These are phyloP conservation scores for Eragrostis nindensis DNA, from an alignment of 176 grass and related monocot genomes.

Conservation along the genomic window DNA sequence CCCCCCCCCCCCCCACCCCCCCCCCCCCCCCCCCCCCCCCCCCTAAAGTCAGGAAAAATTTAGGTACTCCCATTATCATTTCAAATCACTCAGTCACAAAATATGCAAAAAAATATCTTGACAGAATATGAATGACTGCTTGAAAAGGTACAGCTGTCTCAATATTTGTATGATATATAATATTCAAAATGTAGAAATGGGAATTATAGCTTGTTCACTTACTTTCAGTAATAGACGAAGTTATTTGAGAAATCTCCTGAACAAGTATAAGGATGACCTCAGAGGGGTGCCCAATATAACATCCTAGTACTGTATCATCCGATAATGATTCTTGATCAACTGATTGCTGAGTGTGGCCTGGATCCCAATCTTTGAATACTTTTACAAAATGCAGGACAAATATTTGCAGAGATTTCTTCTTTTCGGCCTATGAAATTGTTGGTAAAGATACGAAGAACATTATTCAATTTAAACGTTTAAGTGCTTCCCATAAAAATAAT, in stretches of 20 bases:
- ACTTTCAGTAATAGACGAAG: conserved; percentile 78
- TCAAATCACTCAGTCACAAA: conserved; percentile 23
- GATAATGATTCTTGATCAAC: conserved; percentile 48
- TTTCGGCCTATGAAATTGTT: conserved; percentile 75
- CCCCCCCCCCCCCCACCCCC: no score
- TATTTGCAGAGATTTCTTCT: conserved; percentile 83
- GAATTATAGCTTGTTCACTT: conserved; percentile 53
- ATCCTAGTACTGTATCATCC: conserved; percentile 78
- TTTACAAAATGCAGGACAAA: conserved; percentile 92
- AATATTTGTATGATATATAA: conserved; percentile 24
- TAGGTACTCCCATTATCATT: neutral
- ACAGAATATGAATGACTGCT: conserved; percentile 27
- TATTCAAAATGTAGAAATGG: conserved; percentile 17
- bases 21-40: no score
- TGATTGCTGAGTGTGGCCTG: conserved; percentile 55
- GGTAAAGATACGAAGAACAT: conserved; percentile 35
- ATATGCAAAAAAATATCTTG: conserved; percentile 15
- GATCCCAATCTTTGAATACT: conserved; percentile 88
- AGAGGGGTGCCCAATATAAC: conserved; percentile 87
- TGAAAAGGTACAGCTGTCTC: conserved; percentile 12
- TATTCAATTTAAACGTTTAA: conserved; percentile 1
- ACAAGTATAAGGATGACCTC: conserved; percentile 93
- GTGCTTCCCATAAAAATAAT: conserved; percentile 5
- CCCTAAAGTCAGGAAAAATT: neutral
- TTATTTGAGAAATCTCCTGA: conserved; percentile 81